Evolutionary conservation across 2,329 filamentous ascomycete species (phyloP).

Genomic region (Leptographium wingfieldii): DNA sequence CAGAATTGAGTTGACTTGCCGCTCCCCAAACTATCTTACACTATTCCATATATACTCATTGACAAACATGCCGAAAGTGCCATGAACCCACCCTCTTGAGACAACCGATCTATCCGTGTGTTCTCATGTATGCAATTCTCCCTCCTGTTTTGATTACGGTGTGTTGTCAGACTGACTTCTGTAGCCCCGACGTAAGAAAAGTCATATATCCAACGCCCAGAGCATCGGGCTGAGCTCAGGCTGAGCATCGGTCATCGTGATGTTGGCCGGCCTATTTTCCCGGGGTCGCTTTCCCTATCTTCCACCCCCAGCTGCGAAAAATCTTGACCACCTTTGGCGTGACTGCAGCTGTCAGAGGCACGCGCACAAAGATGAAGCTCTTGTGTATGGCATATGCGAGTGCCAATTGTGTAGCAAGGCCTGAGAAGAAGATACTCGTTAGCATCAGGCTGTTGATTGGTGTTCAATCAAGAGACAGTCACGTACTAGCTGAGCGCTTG

Average conservation of each 20-base stretch:
- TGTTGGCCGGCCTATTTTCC: not conserved
- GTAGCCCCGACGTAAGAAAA: not conserved
- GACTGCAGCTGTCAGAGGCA: slow-evolving; percentile 80
- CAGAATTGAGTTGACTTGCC: not conserved
- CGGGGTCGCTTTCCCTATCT: slow-evolving; percentile 63
- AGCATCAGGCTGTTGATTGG: not conserved
- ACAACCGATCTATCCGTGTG: not conserved
- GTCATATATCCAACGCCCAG: not conserved
- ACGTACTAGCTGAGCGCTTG: slow-evolving; percentile 63
- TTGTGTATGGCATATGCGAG: slow-evolving; percentile 97
- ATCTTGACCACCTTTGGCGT: slow-evolving; percentile 91
- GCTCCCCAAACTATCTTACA: not conserved
- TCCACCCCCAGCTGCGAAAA: slow-evolving; percentile 80
- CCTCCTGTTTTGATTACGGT: not conserved
- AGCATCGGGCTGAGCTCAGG: not conserved
- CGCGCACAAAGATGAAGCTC: slow-evolving; percentile 91
- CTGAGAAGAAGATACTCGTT: slow-evolving; percentile 23
- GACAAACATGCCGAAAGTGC: not conserved
- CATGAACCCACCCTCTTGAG: not conserved
- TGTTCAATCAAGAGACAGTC: not conserved
- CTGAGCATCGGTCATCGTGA: not conserved
- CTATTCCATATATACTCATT: not conserved
- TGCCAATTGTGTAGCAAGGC: slow-evolving; percentile 68
- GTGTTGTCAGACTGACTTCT: not conserved
- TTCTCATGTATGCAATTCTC: not conserved